These are phyloP conservation scores for Capsicum pubescens DNA, from an alignment of 257 asterid genomes.

Conservation along the genomic window DNA sequence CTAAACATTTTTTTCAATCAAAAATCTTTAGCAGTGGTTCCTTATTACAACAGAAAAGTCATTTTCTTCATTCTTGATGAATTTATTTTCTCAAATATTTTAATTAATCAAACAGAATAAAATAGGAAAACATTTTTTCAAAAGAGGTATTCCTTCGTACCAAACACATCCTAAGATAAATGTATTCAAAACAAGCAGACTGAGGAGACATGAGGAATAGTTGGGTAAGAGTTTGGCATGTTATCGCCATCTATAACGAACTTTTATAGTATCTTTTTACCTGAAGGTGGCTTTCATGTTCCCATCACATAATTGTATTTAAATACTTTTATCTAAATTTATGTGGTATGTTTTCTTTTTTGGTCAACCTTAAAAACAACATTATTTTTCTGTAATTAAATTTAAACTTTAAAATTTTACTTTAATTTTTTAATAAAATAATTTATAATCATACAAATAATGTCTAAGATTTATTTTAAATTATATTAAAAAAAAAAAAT, in stretches of 20 bases:
- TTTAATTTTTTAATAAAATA: background rate
- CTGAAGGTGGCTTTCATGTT: slow-evolving; percentile 28
- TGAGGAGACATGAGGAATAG: background rate
- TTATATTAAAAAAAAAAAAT: background rate
- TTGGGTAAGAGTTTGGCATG: slow-evolving; percentile 29
- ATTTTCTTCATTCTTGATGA: background rate
- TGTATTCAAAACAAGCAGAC: background rate
- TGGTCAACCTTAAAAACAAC: background rate
- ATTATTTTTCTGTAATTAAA: background rate
- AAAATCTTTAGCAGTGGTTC: background rate
- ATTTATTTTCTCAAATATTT: background rate
- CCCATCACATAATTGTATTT: slow-evolving; percentile 21
- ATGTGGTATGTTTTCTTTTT: background rate
- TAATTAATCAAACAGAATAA: background rate
- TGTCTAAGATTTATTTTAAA: background rate
- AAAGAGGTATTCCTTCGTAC: background rate
- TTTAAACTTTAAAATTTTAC: background rate
- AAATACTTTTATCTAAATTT: background rate
- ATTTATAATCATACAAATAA: rapidly evolving
- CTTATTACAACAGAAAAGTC: background rate
- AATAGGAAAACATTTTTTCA: background rate
- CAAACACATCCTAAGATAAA: background rate
- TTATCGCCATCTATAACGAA: slow-evolving; percentile 29
- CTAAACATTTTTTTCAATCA: too few relatives aligned
- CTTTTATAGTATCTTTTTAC: background rate